Evolutionary conservation across 805 yeast genomes (phyloP), one percentile per base, ranked within the genome.

Genomic region (Hanseniaspora clermontiae): DNA sequence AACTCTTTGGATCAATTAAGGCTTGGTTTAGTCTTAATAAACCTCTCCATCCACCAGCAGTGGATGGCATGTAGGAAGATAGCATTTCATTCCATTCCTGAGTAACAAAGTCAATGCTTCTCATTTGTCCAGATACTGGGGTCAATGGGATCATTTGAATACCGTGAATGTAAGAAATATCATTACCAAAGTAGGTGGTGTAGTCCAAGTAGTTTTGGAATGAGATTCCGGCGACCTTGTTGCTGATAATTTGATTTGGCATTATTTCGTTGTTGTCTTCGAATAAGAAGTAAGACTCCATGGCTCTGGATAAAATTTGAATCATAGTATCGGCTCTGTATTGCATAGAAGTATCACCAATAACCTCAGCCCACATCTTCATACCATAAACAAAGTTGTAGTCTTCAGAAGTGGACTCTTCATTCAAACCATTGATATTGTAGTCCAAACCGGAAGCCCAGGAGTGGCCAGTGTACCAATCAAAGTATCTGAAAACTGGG

Each of bases 61-160:
- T 69, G 2, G 63, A 60, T 31, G 64, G 72, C 19, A 77, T 72
- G 29, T 79, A 64, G 0, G 66, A 47, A 2, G 68, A 66, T 34
- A 83, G 64, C 59, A 72, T 73, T 49, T 69, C 72, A 6, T 74
- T 69, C 91, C 91, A 84, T 66, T 83, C 84, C 61, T 79, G 74
- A 53, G 68, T 59, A 2, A 77, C 83, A 67, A 75, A 81, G 3
- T 63, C 60, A 1, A 82, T 74, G 17, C 71, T 66, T 58, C 90
- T 74, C 43, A 83, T 73, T 59, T 69, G 76, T 1, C 82, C 73
- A 27, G 84, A 79, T 17, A 75, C 73, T 0, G 87, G 84, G 0
- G 86, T 82, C 32, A 79, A 70, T 24, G 90, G 90, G 40, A 84
- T 64, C 89, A 84, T 84, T 66, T 84, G 89, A 59, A 84, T 84